A percentile compares a stretch with the other conserved stretches of the same genome.
Conservation (phyloP, 176 grass and related monocot genomes). For the Eragrostis curvula region DNA sequence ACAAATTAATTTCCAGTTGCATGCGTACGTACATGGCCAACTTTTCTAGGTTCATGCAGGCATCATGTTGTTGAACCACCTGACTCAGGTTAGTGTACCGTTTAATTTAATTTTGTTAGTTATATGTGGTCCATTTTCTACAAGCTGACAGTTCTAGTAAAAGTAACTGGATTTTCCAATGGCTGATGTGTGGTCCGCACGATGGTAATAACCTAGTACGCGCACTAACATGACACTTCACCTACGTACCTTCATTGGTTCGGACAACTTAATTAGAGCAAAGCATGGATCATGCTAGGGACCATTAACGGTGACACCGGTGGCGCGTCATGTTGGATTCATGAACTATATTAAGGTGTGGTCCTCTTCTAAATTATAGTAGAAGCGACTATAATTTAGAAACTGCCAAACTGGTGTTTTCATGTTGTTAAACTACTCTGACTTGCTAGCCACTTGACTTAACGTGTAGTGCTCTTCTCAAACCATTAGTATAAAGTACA, state of each 20-base stretch:
- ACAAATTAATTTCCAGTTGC: not conserved
- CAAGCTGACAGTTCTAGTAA: not conserved
- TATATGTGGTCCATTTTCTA: conserved; percentile 8
- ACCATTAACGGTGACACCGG: conserved; percentile 31
- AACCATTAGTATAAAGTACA: no score
- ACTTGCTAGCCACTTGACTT: no score
- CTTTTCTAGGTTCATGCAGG: conserved; percentile 16
- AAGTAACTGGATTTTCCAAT: not conserved
- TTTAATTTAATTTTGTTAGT: not conserved
- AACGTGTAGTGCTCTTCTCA: not conserved
- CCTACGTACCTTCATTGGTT: not conserved
- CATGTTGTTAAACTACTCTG: no score
- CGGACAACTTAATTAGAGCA: not conserved
- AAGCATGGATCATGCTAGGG: conserved; percentile 1
- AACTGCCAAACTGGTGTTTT: not conserved
- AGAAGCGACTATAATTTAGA: not conserved
- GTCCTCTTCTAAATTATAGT: no score
- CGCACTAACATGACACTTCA: not conserved
- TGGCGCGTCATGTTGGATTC: no score
- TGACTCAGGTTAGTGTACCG: not conserved
- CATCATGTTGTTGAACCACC: not conserved
- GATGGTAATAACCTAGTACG: not conserved
- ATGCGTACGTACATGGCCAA: conserved; percentile 1
- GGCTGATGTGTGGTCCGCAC: not conserved
- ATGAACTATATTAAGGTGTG: no score